Base-by-base conservation (phyloP, 2,329 filamentous ascomycete species). In the Harringtonia lauricola region DNA sequence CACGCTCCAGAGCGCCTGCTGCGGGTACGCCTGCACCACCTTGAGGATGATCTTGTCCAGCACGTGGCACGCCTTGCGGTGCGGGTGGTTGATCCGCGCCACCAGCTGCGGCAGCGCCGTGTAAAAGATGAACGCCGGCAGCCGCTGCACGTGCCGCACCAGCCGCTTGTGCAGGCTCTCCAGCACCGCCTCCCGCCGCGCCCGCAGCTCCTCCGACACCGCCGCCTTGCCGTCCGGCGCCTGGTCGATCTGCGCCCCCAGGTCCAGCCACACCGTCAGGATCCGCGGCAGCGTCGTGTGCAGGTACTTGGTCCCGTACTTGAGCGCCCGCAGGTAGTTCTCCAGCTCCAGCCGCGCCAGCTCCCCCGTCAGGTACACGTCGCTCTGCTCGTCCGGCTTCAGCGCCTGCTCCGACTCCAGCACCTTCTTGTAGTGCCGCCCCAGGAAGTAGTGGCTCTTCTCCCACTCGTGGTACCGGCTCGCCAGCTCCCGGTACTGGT, bases 381-480 rank as follows among this genome's bases (percentile, higher is more conserved):
- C 82, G 35, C 75, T 81, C 60, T 95, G 88, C 50, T 89, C 88
- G 24, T 82, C 76, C 17, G 76, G 69, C 31, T 83, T 80, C 42
- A 94, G 75, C 2, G 74, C 68, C 60, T 87, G 89, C 59, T 96
- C 88, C 0, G 87, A 86, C 55, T 96, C 90, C 3, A 95, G 68
- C 4, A 96, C 75, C 61, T 95, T 98, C 60, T 95, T 94, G 71
- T 98, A 98, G 62, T 96, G 88, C 38, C 90, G 87, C 6, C 92
- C 92, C 10, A 99, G 74, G 59, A 95, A 95, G 60, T 96, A 98
- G 58, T 96, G 90, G 0, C 87, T 89, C 62, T 95, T 96, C 59
- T 98, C 92, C 89, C 90, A 98, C 41, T 78, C 78, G 6, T 70
- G 65, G 53, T 71, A 68, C 1, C 76, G 79, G 57, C 75, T 80